These are phyloP conservation scores for Ceratocystis lukuohia DNA, from an alignment of 2,329 filamentous ascomycete genomes.

Conservation along the genomic window DNA sequence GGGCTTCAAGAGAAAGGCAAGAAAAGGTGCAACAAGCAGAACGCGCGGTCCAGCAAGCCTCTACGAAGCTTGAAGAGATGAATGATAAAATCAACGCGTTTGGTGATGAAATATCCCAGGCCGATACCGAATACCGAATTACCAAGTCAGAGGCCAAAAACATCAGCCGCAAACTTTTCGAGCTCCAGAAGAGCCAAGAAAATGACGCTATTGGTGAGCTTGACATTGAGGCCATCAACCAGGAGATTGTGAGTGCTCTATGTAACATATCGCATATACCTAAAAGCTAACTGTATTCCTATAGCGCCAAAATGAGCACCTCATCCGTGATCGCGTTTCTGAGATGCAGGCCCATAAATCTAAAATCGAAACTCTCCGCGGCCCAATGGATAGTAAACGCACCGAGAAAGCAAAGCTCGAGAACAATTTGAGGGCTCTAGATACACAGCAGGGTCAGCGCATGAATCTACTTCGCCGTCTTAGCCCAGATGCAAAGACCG, in stretches of 20 bases:
- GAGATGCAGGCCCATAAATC: neutral
- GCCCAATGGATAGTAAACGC: neutral
- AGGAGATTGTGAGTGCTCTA: slow-evolving; percentile 47
- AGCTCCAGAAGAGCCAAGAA: slow-evolving; percentile 37
- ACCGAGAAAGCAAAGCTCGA: slow-evolving; percentile 27
- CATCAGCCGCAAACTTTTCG: slow-evolving; percentile 27
- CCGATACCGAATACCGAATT: slow-evolving; percentile 25
- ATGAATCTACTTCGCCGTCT: slow-evolving; percentile 47
- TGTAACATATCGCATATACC: neutral
- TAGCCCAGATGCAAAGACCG: slow-evolving; percentile 51
- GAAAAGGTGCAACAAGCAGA: slow-evolving; percentile 1
- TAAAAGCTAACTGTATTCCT: slow-evolving; percentile 29
- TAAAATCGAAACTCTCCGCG: neutral
- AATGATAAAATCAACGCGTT: slow-evolving; percentile 16
- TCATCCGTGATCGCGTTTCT: slow-evolving; percentile 34
- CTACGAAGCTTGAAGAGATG: neutral
- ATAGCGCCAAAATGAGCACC: slow-evolving; percentile 32
- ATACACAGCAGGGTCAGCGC: slow-evolving; percentile 64
- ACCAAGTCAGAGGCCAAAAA: slow-evolving; percentile 17
- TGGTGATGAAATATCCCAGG: slow-evolving; percentile 20
- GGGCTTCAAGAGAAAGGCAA: neutral
- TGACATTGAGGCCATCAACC: slow-evolving; percentile 56
- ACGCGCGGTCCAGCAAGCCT: neutral
- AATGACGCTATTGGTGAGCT: slow-evolving; percentile 53
- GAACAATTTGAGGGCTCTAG: slow-evolving; percentile 43